Base-by-base conservation (phyloP, 2,329 filamentous ascomycete genomes). In the Cladophialophora carrionii region DNA sequence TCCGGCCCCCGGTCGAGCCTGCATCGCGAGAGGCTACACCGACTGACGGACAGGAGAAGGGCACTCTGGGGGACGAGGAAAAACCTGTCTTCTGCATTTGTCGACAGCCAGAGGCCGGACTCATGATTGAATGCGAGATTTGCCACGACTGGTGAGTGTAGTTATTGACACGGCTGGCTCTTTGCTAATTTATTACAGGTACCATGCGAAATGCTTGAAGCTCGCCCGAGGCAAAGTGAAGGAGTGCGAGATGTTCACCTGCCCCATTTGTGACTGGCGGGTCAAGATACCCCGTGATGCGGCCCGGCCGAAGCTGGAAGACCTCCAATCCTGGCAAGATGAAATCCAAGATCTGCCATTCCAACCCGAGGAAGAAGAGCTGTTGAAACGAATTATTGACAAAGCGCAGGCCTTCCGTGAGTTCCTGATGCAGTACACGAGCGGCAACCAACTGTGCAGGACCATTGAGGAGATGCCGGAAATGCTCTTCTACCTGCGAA, bases 61-160 rank as follows among this genome's bases (percentile, higher is more conserved):
- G 77, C 76, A 73, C 73, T 53, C 58, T 73, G 72, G 82, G 89
- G 72, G 84, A 90, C 72, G 62, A 76, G 74, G 62, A 82, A 85
- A 74, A 87, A 80, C 93, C 98, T 75, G 94, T 98, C 0, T 99
- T 98, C 76, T 99, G 95, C 77, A 96, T 99, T 71, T 99, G 95
- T 78, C 88, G 95, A 65, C 91, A 89, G 68, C 87, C 92, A 6
- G 95, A 99, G 78, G 92, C 94, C 43, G 95, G 95, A 58, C 96
- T 98, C 90, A 99, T 99, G 95, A 98, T 99, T 72, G 95, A 99
- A 78, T 99, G 95, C 76, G 95, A 98, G 76, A 83, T 97, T 46
- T 99, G 95, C 78, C 94, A 97, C 74, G 95, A 99, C 80, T 99
- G 95, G 95, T 93, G 77, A 81, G 88, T 81, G 22, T 31, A 46